Evolutionary conservation across 306 rosid species (phyloP).

Genomic region (Prunus persica): Prunus_persica_NCBIv2 NC_034009.1:37843001-37843500

Average conservation of each 20-base stretch:
- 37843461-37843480: no score
- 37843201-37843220: constrained; percentile 17
- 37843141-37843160: constrained; percentile 75
- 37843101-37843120: constrained; percentile 95
- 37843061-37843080: constrained; percentile 45
- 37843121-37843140: constrained; percentile 74
- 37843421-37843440: background rate
- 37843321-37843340: constrained; percentile 95
- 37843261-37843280: constrained; percentile 13
- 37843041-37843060: constrained; percentile 9
- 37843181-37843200: constrained; percentile 45
- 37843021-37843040: background rate
- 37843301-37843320: constrained; percentile 17
- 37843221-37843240: background rate
- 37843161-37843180: constrained; percentile 62
- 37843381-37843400: constrained; percentile 30
- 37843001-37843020: background rate
- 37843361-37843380: constrained; percentile 81
- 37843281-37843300: constrained; percentile 26
- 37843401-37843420: background rate
- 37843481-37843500: no score
- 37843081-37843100: constrained; percentile 93
- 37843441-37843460: background rate
- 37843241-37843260: constrained; percentile 7
- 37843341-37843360: constrained; percentile 62